A percentile compares a stretch with the other conserved stretches of the same genome.
Conservation (phyloP, 495 filamentous ascomycete genomes). For the Copromyces sp. region DNA sequence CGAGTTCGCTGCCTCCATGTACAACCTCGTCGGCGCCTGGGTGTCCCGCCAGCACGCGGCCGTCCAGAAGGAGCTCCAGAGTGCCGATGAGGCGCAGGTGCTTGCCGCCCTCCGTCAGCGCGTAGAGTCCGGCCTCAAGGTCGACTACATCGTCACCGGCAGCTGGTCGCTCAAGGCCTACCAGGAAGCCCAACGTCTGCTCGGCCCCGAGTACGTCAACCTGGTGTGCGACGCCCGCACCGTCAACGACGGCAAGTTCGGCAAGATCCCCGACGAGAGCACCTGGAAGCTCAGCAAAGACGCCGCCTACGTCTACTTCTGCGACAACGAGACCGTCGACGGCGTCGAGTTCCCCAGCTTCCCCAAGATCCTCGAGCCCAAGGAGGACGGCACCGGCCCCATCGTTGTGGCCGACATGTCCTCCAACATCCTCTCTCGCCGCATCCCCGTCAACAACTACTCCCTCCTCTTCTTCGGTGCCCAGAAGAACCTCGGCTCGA, state of each 20-base stretch:
- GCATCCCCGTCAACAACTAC: constrained; percentile 61
- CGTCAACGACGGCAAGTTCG: constrained; percentile 75
- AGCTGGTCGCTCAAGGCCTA: constrained; percentile 85
- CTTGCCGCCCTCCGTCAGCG: constrained; percentile 51
- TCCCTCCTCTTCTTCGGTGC: constrained; percentile 71
- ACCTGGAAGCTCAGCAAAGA: constrained; percentile 66
- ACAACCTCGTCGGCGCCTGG: constrained; percentile 76
- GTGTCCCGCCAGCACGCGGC: constrained; percentile 49
- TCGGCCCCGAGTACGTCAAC: constrained; percentile 72
- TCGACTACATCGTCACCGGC: constrained; percentile 89
- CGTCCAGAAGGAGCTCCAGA: constrained; percentile 25
- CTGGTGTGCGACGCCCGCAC: constrained; percentile 61
- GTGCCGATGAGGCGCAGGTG: constrained; percentile 37
- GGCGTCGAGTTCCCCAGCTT: constrained; percentile 86
- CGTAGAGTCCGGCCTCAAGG: constrained; percentile 54
- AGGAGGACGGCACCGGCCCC: constrained; percentile 45
- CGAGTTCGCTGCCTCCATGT: constrained; percentile 69
- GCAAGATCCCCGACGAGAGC: constrained; percentile 64
- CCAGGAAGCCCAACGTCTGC: constrained; percentile 66
- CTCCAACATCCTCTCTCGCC: constrained; percentile 60
- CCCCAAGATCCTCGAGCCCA: constrained; percentile 50
- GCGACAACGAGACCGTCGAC: constrained; percentile 91
- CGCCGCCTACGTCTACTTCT: constrained; percentile 79
- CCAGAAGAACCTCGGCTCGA: constrained; percentile 83
- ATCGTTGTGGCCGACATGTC: constrained; percentile 80